Evolutionary conservation across 2,329 filamentous ascomycete genomes (phyloP).

Genomic region (Colletotrichum falcatum): DNA sequence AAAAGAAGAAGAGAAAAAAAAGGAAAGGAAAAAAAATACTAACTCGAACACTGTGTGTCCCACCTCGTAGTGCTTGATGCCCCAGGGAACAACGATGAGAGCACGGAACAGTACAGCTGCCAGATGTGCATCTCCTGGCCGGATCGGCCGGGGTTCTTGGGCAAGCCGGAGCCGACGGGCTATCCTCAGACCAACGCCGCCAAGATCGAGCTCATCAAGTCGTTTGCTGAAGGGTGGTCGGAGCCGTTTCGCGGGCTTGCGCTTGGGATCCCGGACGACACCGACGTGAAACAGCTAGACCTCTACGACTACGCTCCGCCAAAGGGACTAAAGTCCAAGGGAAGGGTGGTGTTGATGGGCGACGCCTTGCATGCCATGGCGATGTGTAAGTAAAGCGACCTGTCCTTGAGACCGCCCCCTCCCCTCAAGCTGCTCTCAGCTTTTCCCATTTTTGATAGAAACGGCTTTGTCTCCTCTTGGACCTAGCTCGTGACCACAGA

Average conservation of each 20-base stretch:
- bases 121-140: conserved; percentile 67
- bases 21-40: neutral
- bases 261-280: conserved; percentile 53
- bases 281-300: conserved; percentile 58
- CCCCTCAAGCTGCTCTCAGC: neutral
- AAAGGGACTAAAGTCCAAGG: conserved; percentile 50
- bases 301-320: conserved; percentile 62
- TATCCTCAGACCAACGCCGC: conserved; percentile 56
- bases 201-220: conserved; percentile 56
- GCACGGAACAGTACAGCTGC: conserved; percentile 52
- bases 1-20: neutral
- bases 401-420: neutral
- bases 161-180: conserved; percentile 47
- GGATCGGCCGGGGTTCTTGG: conserved; percentile 51
- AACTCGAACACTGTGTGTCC: neutral
- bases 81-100: conserved; percentile 54
- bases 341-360: conserved; percentile 61
- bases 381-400: conserved; percentile 62
- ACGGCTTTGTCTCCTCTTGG: neutral
- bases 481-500: conserved; percentile 6
- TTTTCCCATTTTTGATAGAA: neutral
- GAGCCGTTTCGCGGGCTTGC: conserved; percentile 61
- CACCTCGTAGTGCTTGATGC: conserved; percentile 58
- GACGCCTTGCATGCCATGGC: conserved; percentile 70
- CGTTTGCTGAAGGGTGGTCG: conserved; percentile 59